A percentile compares a stretch with the other conserved stretches of the same genome.
phyloP scores from a whole-genome alignment of 768 basidiomycete genomes.

The Nidularia pulvinata region DNA sequence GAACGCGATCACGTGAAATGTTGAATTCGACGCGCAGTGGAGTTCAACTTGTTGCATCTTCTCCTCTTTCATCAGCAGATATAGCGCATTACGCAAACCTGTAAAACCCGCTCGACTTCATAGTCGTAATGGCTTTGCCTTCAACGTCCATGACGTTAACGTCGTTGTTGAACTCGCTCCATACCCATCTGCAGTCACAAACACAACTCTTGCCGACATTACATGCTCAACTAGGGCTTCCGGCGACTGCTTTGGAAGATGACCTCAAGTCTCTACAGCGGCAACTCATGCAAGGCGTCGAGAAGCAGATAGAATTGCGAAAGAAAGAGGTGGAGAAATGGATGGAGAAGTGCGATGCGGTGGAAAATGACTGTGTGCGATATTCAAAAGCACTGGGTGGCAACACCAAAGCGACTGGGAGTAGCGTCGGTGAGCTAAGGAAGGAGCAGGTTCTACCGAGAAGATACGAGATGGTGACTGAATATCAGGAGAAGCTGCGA shows the following conservation, averaged over 20 bases:
- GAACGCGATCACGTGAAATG: too few species aligned
- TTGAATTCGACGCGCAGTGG: too few species aligned
- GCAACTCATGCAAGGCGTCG: slow-evolving; percentile 75
- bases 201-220: slow-evolving; percentile 81
- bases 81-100: too few species aligned
- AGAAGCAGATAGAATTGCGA: slow-evolving; percentile 66
- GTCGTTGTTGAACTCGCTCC: slow-evolving; percentile 73
- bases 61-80: too few species aligned
- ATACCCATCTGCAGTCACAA: slow-evolving; percentile 78
- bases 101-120: too few species aligned
- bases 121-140: slow-evolving; percentile 15
- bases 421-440: slow-evolving; percentile 64
- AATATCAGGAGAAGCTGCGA: slow-evolving; percentile 76
- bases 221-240: slow-evolving; percentile 84
- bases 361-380: slow-evolving; percentile 65
- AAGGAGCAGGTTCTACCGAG: slow-evolving; percentile 74
- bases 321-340: slow-evolving; percentile 79
- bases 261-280: slow-evolving; percentile 76
- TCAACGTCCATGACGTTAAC: slow-evolving; percentile 44
- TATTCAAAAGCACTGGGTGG: slow-evolving; percentile 74
- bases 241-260: slow-evolving; percentile 76
- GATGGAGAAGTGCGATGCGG: slow-evolving; percentile 58
- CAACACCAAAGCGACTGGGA: slow-evolving; percentile 65
- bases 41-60: too few species aligned
- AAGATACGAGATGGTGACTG: slow-evolving; percentile 66